Evolutionary conservation across 768 basidiomycete genomes (phyloP).

Genomic region (Rubroboletus pulcherrimus): DNA sequence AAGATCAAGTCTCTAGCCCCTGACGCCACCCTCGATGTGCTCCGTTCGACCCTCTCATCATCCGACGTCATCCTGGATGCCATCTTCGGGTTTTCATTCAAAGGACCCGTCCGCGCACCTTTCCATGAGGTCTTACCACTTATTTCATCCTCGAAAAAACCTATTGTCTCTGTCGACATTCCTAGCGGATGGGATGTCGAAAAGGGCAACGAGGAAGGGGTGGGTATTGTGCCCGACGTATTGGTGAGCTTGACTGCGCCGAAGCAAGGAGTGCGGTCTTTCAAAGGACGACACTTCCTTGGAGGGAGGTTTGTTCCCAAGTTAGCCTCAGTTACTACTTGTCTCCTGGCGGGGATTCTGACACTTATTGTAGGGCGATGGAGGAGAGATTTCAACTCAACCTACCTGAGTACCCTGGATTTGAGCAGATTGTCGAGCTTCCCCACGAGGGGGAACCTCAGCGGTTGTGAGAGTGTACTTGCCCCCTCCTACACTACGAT

Average conservation of each 20-base stretch:
- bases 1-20: constrained; percentile 67
- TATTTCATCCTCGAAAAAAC: constrained; percentile 58
- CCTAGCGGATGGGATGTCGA: constrained; percentile 98
- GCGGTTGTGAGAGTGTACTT: constrained; percentile 3
- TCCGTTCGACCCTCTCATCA: constrained; percentile 48
- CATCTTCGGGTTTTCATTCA: constrained; percentile 98
- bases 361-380: constrained; percentile 46
- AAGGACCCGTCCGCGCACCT: constrained; percentile 82
- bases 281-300: constrained; percentile 83
- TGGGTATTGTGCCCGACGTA: constrained; percentile 69
- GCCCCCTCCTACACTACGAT: not conserved
- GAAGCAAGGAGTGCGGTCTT: constrained; percentile 78
- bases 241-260: constrained; percentile 92
- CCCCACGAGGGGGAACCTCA: constrained; percentile 8
- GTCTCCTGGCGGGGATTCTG: not conserved
- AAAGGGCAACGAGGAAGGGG: constrained; percentile 52
- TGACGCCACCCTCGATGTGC: constrained; percentile 41
- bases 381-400: constrained; percentile 75
- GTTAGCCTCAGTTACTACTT: constrained; percentile 40
- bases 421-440: constrained; percentile 83
- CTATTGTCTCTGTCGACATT: constrained; percentile 93
- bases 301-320: constrained; percentile 91
- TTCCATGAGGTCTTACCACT: constrained; percentile 76
- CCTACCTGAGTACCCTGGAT: constrained; percentile 76
- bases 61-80: constrained; percentile 90